Evolutionary conservation across 108 stramenopile genomes (phyloP).

Genomic region (Bacterosira constricta): DNA sequence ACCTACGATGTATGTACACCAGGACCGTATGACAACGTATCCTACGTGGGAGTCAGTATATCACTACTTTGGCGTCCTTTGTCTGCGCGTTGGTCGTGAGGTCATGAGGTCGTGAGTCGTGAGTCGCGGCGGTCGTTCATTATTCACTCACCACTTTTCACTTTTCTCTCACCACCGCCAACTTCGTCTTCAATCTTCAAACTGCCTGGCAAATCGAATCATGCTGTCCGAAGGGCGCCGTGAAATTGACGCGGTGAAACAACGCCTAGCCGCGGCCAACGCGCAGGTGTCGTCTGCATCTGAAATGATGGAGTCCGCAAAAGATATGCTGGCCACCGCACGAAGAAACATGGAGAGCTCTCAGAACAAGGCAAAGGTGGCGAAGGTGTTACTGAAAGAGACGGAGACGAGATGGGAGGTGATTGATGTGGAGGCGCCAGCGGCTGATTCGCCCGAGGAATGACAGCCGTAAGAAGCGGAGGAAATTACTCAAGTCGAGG

Average conservation of each 20-base stretch:
- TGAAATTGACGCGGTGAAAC: neutral
- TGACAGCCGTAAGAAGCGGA: neutral
- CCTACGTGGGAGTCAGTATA: no score
- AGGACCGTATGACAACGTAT: no score
- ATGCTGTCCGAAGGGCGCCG: neutral
- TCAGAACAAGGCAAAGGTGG: neutral
- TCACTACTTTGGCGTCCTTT: no score
- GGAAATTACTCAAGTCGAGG: neutral
- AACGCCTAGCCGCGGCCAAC: neutral
- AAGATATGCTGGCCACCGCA: neutral
- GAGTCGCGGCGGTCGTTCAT: no score
- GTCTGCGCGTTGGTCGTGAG: no score
- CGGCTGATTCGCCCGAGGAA: neutral
- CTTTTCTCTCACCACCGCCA: no score
- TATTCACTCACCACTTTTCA: no score
- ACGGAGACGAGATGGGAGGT: slow-evolving; percentile 3
- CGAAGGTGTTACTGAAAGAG: neutral
- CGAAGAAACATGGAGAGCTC: neutral
- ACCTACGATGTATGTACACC: no score
- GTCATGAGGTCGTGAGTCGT: no score
- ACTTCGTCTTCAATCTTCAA: no score
- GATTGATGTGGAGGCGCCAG: neutral
- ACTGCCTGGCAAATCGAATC: no score
- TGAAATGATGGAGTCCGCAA: neutral
- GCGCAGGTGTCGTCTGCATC: neutral